A percentile compares a stretch with the other conserved stretches of the same genome.
These are phyloP conservation scores for Chrysoporthe austroafricana DNA, from an alignment of 2,329 filamentous ascomycete species.

Conservation along the genomic window DNA sequence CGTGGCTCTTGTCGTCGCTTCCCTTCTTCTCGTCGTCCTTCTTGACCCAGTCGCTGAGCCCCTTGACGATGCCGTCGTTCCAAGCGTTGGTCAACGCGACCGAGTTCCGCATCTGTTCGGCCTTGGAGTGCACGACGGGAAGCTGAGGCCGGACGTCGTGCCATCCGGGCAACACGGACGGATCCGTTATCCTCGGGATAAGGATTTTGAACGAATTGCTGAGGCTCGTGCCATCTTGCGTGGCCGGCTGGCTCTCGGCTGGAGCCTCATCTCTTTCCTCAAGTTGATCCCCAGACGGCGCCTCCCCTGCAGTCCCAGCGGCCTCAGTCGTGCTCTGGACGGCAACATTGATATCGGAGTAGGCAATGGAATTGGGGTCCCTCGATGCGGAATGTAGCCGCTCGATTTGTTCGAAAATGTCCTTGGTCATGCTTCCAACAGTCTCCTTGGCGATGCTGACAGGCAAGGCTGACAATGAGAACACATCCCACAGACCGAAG, in stretches of 20 bases:
- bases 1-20: slow-evolving; percentile 19
- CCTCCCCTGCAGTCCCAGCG: slow-evolving; percentile 30
- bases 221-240: neutral
- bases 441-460: slow-evolving; percentile 41
- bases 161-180: slow-evolving; percentile 60
- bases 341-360: slow-evolving; percentile 46
- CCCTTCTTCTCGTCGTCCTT: slow-evolving; percentile 33
- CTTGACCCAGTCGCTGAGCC: slow-evolving; percentile 49
- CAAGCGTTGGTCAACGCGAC: slow-evolving; percentile 53
- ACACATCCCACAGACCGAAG: slow-evolving; percentile 60
- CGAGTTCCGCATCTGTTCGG: slow-evolving; percentile 59
- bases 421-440: slow-evolving; percentile 42
- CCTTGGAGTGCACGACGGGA: slow-evolving; percentile 49
- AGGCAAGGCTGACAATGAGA: slow-evolving; percentile 54
- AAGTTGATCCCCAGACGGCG: neutral
- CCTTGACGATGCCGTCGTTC: slow-evolving; percentile 50
- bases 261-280: slow-evolving; percentile 17
- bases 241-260: neutral
- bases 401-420: slow-evolving; percentile 52
- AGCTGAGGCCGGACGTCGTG: slow-evolving; percentile 45
- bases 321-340: slow-evolving; percentile 35
- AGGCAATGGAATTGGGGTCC: slow-evolving; percentile 48
- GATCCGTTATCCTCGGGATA: slow-evolving; percentile 56
- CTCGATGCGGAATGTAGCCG: slow-evolving; percentile 49
- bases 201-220: slow-evolving; percentile 50